Base-by-base conservation (phyloP, 2,329 filamentous ascomycete genomes). In the Orbilia brochopaga region DNA sequence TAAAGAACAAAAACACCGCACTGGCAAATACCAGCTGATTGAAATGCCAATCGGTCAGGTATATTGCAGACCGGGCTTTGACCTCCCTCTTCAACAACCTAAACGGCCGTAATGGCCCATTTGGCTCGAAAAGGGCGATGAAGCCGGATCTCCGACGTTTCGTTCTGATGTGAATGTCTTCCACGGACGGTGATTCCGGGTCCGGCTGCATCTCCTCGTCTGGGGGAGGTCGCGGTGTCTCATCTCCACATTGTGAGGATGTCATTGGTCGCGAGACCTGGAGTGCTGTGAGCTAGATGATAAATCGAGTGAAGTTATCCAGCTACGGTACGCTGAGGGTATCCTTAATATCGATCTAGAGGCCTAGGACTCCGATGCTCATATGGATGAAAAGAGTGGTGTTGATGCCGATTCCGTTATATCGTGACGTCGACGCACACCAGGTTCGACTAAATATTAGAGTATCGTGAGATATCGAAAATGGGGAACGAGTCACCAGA, bases 1-100 rank as follows among this genome's bases (percentile, higher is more conserved):
- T 88, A 76, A 88, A 88, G 80, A 88, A 88, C 69, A 88, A 83
- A 78, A 87, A 88, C 30, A 88, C 83, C 1, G 86, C 84, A 75
- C 85, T 87, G 23, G 86, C 86, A 59, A 88, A 79, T 5, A 88
- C 80, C 42, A 88, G 79, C 75, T 88, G 87, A 75, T 88, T 88
- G 78, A 89, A 88, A 21, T 83, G 70, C 75, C 76, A 77, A 52
- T 77, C 76, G 4, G 75, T 76, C 40, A 70, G 64, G 46, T 76
- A 76, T 42, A 75, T 59, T 30, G 60, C 64, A 1, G 44, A 30
- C 8, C 73, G 60, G 0, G 73, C 74, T 23, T 48, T 50, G 37
- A 77, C 53, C 52, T 77, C 76, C 23, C 67, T 74, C 23, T 74
- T 73, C 44, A 77, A 61, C 50, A 77, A 63, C 56, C 75, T 61